phyloP scores from a whole-genome alignment of 805 yeast species.

The Lipomyces mesembrius region DNA sequence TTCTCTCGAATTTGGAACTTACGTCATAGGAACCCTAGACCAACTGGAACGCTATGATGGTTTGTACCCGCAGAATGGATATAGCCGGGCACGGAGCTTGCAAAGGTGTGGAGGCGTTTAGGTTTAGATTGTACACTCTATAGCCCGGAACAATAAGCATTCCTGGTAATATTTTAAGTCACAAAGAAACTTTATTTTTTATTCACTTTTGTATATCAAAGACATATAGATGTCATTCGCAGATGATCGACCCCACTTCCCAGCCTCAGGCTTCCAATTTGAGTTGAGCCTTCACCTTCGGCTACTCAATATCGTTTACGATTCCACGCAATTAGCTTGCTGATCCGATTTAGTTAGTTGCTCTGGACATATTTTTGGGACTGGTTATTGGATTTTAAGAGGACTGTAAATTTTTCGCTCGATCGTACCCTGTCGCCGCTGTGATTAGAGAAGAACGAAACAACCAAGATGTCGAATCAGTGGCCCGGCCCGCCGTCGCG shows the following conservation, averaged over 20 bases:
- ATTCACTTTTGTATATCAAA: too few relatives aligned
- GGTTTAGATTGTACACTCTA: not conserved
- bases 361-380: not conserved
- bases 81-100: not conserved
- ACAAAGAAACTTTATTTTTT: not conserved
- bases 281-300: too few relatives aligned
- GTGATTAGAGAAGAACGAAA: not conserved
- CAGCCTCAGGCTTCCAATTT: not conserved
- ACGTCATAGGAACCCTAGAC: not conserved
- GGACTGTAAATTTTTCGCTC: not conserved
- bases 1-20: too few relatives aligned
- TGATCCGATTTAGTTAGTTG: not conserved
- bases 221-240: not conserved
- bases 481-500: constrained; percentile 34
- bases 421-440: not conserved
- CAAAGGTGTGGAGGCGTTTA: not conserved
- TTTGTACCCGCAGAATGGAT: not conserved
- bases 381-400: not conserved
- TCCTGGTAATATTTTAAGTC: not conserved
- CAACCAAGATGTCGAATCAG: not conserved
- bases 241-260: not conserved
- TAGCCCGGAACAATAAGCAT: not conserved
- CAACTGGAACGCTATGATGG: not conserved
- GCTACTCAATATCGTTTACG: not conserved
- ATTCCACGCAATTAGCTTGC: not conserved